Evolutionary conservation across 306 rosid species (phyloP).

Genomic region (Betula pendula): DNA sequence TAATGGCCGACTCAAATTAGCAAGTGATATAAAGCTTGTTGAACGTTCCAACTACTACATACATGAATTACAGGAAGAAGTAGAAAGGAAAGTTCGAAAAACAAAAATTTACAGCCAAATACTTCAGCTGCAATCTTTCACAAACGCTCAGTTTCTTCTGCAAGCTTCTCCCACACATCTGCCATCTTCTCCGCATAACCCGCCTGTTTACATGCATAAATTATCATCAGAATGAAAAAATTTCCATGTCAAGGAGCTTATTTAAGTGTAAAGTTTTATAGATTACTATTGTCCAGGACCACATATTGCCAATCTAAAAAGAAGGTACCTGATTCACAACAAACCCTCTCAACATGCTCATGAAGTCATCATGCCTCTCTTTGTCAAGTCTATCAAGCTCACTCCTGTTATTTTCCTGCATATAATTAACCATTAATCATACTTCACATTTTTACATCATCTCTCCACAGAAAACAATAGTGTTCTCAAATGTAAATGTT

Average conservation of each 20-base stretch:
- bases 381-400: constrained; percentile 58
- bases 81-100: background rate
- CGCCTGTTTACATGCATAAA: constrained; percentile 43
- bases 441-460: background rate
- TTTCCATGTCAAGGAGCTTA: background rate
- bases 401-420: constrained; percentile 57
- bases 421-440: background rate
- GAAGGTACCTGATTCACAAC: constrained; percentile 42
- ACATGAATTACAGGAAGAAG: constrained; percentile 3
- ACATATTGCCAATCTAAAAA: background rate
- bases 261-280: background rate
- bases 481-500: background rate
- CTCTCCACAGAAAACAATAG: background rate
- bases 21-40: constrained; percentile 1
- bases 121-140: constrained; percentile 50
- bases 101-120: constrained; percentile 46
- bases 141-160: constrained; percentile 68
- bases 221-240: background rate
- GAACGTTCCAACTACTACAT: constrained; percentile 3
- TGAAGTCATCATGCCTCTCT: constrained; percentile 54
- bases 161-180: constrained; percentile 78
- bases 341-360: constrained; percentile 58
- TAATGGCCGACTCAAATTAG: background rate
- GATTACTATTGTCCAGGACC: background rate
- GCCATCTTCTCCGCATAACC: constrained; percentile 88